A percentile compares a stretch with the other conserved stretches of the same genome.
Evolutionary conservation across 2,329 filamentous ascomycete species (phyloP).

Genomic region (Trichoderma sp.): DNA sequence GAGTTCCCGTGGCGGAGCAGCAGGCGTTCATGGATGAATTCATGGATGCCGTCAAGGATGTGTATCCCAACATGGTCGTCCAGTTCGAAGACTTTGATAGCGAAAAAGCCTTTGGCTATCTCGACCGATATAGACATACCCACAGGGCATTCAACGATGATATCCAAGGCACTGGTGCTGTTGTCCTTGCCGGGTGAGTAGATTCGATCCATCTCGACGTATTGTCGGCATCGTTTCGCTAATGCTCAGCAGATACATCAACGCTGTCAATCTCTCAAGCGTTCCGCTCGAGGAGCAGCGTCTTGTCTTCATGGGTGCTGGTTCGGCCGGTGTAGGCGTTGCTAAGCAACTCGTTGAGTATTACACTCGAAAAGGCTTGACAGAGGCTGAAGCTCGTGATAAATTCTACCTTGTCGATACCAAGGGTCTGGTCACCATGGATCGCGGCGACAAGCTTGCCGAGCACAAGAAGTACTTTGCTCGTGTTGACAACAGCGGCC

Average conservation of each 20-base stretch:
- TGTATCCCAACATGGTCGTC: constrained; percentile 65
- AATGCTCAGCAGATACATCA: constrained; percentile 51
- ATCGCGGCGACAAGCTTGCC: constrained; percentile 89
- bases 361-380: constrained; percentile 88
- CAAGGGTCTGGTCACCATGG: constrained; percentile 87
- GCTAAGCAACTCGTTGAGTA: constrained; percentile 97
- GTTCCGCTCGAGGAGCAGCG: constrained; percentile 86
- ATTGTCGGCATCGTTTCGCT: background rate
- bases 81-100: constrained; percentile 99
- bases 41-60: constrained; percentile 84
- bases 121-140: constrained; percentile 80
- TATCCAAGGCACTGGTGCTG: constrained; percentile 94
- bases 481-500: constrained; percentile 60
- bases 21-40: constrained; percentile 95
- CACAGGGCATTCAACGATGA: constrained; percentile 99
- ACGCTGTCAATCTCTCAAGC: constrained; percentile 77
- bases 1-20: constrained; percentile 73
- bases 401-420: constrained; percentile 99
- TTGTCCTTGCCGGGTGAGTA: constrained; percentile 77
- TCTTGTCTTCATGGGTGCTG: constrained; percentile 93
- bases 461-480: constrained; percentile 80
- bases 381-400: constrained; percentile 78
- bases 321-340: constrained; percentile 92
- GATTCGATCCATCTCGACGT: background rate
- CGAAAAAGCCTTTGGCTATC: constrained; percentile 82